Percentiles rank a stretch among this genome's conserved stretches.
Evolutionary conservation across 345 rosid species (phyloP).

Genomic region (Rhodamnia rubescens): DNA sequence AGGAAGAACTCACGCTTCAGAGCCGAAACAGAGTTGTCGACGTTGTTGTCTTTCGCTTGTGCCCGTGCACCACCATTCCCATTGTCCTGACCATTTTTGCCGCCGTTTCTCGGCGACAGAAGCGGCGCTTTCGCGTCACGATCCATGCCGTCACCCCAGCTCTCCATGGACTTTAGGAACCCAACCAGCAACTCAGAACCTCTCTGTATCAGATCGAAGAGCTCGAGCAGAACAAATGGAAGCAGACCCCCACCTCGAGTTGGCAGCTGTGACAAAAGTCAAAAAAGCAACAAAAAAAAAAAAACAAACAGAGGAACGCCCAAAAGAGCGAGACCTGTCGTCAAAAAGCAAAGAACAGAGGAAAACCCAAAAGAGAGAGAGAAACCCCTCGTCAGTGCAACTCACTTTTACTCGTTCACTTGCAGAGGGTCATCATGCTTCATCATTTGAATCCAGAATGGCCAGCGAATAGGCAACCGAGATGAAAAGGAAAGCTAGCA

Average conservation of each 20-base stretch:
- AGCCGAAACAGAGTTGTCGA: background rate
- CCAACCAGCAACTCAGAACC: background rate
- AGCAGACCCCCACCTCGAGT: background rate
- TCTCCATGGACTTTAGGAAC: background rate
- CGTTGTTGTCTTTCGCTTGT: background rate
- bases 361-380: background rate
- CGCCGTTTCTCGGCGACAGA: background rate
- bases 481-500: background rate
- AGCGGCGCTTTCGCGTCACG: background rate
- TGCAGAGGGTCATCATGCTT: background rate
- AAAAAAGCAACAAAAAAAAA: background rate
- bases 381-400: background rate
- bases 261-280: background rate
- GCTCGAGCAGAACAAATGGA: background rate
- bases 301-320: background rate
- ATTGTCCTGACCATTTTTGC: background rate
- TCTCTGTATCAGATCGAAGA: background rate
- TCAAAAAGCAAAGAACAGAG: background rate
- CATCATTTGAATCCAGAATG: background rate
- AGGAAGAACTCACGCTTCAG: constrained; percentile 15
- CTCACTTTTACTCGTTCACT: background rate
- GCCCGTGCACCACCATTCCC: background rate
- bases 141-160: background rate
- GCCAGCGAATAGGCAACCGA: background rate
- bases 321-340: background rate